Percentiles rank a stretch among this genome's conserved stretches.
These are phyloP conservation scores for Eutypella sp. DNA, from an alignment of 2,329 filamentous ascomycete genomes.

Conservation along the genomic window DNA sequence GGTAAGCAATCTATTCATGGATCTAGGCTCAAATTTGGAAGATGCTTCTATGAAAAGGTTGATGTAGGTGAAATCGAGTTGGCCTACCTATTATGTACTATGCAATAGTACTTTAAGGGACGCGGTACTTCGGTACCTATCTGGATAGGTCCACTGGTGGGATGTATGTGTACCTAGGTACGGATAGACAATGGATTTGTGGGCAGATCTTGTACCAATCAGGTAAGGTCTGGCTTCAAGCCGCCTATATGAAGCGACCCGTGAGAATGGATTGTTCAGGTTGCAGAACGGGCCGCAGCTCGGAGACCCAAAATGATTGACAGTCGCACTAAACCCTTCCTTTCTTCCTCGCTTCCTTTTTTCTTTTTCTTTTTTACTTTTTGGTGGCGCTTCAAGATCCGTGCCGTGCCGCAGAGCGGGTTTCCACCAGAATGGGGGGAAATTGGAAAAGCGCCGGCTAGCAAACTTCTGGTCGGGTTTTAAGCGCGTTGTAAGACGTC, in stretches of 20 bases:
- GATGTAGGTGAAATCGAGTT: too few species aligned
- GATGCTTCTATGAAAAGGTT: too few species aligned
- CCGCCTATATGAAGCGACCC: conserved; percentile 24
- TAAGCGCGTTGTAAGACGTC: too few species aligned
- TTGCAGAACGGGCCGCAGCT: conserved; percentile 31
- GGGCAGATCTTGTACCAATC: conserved; percentile 23
- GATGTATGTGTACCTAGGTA: too few species aligned
- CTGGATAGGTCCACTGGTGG: too few species aligned
- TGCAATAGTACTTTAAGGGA: too few species aligned
- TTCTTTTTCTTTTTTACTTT: not conserved
- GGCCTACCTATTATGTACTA: too few species aligned
- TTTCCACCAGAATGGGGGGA: not conserved
- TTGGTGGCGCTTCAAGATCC: not conserved
- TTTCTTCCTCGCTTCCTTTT: not conserved
- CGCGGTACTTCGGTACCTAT: too few species aligned
- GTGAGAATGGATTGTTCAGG: conserved; percentile 24
- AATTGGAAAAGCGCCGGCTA: not conserved
- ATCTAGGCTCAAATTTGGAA: too few species aligned
- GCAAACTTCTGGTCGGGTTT: too few species aligned
- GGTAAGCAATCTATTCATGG: too few species aligned
- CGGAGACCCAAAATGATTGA: conserved; percentile 25
- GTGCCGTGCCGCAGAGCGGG: not conserved
- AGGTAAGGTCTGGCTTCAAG: conserved; percentile 19
- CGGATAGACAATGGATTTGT: too few species aligned
- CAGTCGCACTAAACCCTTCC: conserved; percentile 3